Conservation (phyloP, 768 basidiomycete species). For the Plicaturopsis crispa region DNA sequence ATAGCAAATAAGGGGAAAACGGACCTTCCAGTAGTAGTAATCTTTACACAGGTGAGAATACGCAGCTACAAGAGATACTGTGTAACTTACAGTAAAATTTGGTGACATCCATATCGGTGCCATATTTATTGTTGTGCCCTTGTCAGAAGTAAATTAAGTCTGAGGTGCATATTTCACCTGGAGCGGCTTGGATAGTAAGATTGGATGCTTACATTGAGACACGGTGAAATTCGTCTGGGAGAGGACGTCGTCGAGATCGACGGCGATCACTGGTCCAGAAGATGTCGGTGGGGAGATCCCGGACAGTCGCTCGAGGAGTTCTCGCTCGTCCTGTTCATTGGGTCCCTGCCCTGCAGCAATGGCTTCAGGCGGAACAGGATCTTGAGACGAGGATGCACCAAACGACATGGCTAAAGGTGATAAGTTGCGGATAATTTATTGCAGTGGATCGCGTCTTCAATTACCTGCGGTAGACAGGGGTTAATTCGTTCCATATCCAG, state of each 20-base stretch:
- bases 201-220: constrained; percentile 41
- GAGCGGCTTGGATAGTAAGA: constrained; percentile 2
- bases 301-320: constrained; percentile 19
- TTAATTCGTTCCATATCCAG: no score
- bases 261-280: constrained; percentile 39
- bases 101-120: constrained; percentile 46
- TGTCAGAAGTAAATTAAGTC: constrained; percentile 3
- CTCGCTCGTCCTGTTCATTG: no score
- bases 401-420: no score
- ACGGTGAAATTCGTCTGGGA: constrained; percentile 52
- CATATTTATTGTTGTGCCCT: constrained; percentile 65
- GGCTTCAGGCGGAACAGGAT: no score
- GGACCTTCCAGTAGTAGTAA: constrained; percentile 73
- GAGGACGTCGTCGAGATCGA: constrained; percentile 67
- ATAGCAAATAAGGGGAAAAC: neutral
- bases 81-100: constrained; percentile 50
- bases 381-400: no score
- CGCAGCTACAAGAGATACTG: constrained; percentile 1
- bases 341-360: no score
- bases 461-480: no score
- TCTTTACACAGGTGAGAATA: constrained; percentile 20
- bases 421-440: no score
- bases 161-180: neutral
- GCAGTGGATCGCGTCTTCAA: no score
- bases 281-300: constrained; percentile 15